These are phyloP conservation scores for Ilyonectria mors-panacis DNA, from an alignment of 2,329 filamentous ascomycete genomes.

Conservation along the genomic window DNA sequence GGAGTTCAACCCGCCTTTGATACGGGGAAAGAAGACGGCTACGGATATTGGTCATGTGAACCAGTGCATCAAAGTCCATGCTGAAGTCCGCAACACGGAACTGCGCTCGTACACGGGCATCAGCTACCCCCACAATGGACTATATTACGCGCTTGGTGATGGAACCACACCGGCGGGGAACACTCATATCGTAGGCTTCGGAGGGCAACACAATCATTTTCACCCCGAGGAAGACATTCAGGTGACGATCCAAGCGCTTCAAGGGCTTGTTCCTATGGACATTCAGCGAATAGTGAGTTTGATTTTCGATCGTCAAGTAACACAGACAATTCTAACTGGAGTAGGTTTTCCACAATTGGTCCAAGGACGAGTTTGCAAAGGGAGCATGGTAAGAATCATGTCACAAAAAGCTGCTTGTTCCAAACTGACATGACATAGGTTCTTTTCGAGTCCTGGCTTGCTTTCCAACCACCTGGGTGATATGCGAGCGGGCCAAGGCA, in stretches of 20 bases:
- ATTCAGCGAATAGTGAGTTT: constrained; percentile 46
- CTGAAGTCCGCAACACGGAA: constrained; percentile 57
- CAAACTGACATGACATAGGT: constrained; percentile 41
- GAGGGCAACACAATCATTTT: constrained; percentile 59
- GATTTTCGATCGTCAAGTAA: fast-evolving
- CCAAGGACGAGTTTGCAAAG: constrained; percentile 62
- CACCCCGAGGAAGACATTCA: constrained; percentile 59
- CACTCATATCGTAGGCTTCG: constrained; percentile 64
- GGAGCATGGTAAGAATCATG: constrained; percentile 55
- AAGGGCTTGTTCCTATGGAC: constrained; percentile 52
- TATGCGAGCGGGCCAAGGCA: constrained; percentile 59
- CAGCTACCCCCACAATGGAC: constrained; percentile 59
- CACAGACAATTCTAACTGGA: background rate
- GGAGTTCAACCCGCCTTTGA: constrained; percentile 57
- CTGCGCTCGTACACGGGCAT: constrained; percentile 61
- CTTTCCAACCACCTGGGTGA: constrained; percentile 56
- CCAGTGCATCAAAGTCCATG: constrained; percentile 62
- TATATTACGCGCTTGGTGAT: constrained; percentile 61
- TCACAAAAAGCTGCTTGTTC: background rate
- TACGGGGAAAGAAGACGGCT: constrained; percentile 54
- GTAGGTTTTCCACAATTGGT: constrained; percentile 65
- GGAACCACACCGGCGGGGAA: constrained; percentile 61
- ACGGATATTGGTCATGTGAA: constrained; percentile 60
- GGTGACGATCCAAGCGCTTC: constrained; percentile 49
- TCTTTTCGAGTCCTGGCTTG: constrained; percentile 57